Evolutionary conservation across 2,329 filamentous ascomycete genomes (phyloP).

Genomic region (Colletotrichum phormii): DNA sequence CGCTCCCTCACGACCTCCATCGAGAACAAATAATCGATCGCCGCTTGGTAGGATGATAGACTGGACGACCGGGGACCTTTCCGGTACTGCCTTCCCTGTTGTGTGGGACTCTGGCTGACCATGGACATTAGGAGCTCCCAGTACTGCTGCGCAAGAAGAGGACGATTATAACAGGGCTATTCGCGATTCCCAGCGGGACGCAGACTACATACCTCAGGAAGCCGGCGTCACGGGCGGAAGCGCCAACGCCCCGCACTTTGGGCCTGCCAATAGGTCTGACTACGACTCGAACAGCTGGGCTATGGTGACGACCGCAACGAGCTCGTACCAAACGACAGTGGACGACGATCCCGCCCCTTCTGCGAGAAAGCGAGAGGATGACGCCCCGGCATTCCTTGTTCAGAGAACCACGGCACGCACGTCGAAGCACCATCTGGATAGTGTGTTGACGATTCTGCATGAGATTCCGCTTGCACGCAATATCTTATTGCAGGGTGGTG

Average conservation of each 20-base stretch:
- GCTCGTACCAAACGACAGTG: conserved; percentile 40
- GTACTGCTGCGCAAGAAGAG: conserved; percentile 59
- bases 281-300: conserved; percentile 70
- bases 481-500: conserved; percentile 59
- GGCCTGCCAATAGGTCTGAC: conserved; percentile 66
- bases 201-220: conserved; percentile 57
- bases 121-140: conserved; percentile 40
- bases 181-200: conserved; percentile 64
- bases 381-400: conserved; percentile 64
- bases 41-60: conserved; percentile 65
- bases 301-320: conserved; percentile 60
- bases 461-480: conserved; percentile 70
- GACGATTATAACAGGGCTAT: conserved; percentile 68
- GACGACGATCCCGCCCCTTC: conserved; percentile 48
- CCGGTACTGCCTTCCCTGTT: conserved; percentile 33
- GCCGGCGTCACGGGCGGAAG: conserved; percentile 58
- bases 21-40: conserved; percentile 67
- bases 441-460: conserved; percentile 69
- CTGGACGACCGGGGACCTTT: conserved; percentile 53
- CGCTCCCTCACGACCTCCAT: conserved; percentile 72
- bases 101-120: conserved; percentile 35
- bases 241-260: conserved; percentile 61
- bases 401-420: conserved; percentile 48
- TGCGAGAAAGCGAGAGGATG: conserved; percentile 54
- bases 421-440: conserved; percentile 59